Evolutionary conservation across 192 early-diverging fungal species (phyloP), one percentile per base, ranked within the genome.

Genomic region (Coemansia sp.): DNA sequence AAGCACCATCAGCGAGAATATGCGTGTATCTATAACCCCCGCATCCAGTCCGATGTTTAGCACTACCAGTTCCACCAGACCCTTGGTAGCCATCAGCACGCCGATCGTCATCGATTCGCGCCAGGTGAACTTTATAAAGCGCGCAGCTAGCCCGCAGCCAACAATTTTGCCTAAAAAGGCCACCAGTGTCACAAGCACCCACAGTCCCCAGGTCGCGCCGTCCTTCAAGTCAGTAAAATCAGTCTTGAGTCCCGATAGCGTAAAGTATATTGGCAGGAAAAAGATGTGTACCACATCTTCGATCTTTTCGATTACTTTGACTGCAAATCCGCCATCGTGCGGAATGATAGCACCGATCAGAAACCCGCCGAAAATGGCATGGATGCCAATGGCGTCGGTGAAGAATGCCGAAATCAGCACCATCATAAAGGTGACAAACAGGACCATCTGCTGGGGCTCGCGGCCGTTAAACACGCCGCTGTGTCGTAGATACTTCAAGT

Each of bases 331-430:
- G 53, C 83, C 81, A 38, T 93, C 88, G 66, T 94, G 91, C 6
- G 95, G 95, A 16, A 88, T 80, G 34, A 93, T 89, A 23, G 94
- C 80, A 12, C 95, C 94, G 6, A 85, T 81, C 8, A 98, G 41
- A 58, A 96, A 96, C 3, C 84, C 90, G 32, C 95, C 95, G 85
- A 98, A 98, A 62, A 98, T 94, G 18, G 88, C 76, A 70, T 98
- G 91, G 34, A 98, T 84, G 30, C 95, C 95, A 58, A 90, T 90
- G 39, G 86, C 81, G 44, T 91, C 82, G 0, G 93, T 94, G 41
- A 96, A 84, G 70, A 85, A 92, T 2, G 88, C 85, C 36, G 87
- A 90, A 18, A 80, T 53, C 20, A 91, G 58, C 2, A 91, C 85
- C 16, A 91, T 40, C n/a, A 84, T 56, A 50, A 95, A 83, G 1